Conservation (phyloP, 129 eudicot species). For the Logfia minima region DNA sequence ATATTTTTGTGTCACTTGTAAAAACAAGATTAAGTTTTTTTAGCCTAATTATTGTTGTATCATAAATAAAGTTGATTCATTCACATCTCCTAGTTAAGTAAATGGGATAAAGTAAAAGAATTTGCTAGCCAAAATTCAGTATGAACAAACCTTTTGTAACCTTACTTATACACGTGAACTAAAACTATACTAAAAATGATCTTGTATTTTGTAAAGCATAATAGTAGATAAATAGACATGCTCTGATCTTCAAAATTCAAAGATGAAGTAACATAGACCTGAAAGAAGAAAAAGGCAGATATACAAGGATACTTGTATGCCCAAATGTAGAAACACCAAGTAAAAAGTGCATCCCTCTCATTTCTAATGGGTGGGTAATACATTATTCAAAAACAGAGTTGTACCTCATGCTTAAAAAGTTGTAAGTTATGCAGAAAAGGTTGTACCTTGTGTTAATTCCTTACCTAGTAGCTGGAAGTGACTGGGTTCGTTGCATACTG, state of each 20-base stretch:
- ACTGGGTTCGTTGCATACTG: slow-evolving; percentile 65
- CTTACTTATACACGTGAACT: too few species aligned
- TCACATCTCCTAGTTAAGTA: too few species aligned
- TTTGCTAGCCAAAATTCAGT: too few species aligned
- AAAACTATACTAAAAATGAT: not conserved
- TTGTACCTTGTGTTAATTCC: slow-evolving; percentile 33
- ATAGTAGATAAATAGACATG: not conserved
- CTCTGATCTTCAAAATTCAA: not conserved
- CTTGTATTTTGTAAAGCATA: not conserved
- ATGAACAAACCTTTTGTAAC: too few species aligned
- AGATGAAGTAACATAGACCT: not conserved
- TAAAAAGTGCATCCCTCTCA: slow-evolving; percentile 18
- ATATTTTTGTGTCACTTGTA: too few species aligned
- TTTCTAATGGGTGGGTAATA: slow-evolving; percentile 1
- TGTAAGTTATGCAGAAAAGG: slow-evolving; percentile 8
- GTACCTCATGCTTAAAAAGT: slow-evolving; percentile 21
- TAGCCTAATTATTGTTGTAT: too few species aligned
- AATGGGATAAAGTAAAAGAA: too few species aligned
- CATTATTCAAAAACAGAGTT: slow-evolving; percentile 3
- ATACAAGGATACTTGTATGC: slow-evolving; percentile 23
- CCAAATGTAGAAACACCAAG: slow-evolving; percentile 26
- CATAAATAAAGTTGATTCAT: too few species aligned
- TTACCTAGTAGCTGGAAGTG: slow-evolving; percentile 45
- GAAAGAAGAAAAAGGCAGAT: slow-evolving; percentile 19
- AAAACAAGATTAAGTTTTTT: too few species aligned